phyloP scores from a whole-genome alignment of 345 rosid genomes.

The Euphorbia tirucalli region DNA sequence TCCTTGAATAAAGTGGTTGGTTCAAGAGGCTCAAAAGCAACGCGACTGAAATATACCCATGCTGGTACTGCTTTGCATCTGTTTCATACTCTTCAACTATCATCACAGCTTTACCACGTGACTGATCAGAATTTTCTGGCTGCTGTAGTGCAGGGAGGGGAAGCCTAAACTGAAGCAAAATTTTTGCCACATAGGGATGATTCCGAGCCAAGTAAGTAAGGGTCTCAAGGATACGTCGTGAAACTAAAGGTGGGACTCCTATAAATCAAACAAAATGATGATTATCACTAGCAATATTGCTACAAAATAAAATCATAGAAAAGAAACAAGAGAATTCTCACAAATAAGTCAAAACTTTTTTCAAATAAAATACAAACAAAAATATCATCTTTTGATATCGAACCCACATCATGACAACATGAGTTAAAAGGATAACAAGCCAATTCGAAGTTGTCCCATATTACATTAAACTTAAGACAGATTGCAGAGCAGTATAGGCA shows the following conservation, averaged over 20 bases:
- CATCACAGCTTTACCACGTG: constrained; percentile 71
- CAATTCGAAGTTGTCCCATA: background rate
- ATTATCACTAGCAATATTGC: background rate
- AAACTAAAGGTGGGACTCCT: constrained; percentile 94
- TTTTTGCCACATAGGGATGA: constrained; percentile 77
- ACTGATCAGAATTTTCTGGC: constrained; percentile 36
- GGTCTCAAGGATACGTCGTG: constrained; percentile 87
- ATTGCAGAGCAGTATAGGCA: background rate
- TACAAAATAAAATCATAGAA: background rate
- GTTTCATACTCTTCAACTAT: constrained; percentile 48
- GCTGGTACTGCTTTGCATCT: constrained; percentile 32
- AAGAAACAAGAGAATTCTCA: background rate
- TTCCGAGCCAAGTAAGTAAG: constrained; percentile 81
- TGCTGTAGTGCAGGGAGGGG: constrained; percentile 45
- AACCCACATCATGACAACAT: background rate
- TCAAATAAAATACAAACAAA: background rate
- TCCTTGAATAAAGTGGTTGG: constrained; percentile 89
- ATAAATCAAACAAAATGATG: constrained; percentile 11
- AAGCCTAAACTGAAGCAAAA: constrained; percentile 65
- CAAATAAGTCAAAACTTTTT: background rate
- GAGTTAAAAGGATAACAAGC: background rate
- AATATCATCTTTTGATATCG: background rate
- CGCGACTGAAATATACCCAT: constrained; percentile 55
- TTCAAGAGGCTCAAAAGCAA: constrained; percentile 86
- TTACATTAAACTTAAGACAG: background rate